Base-by-base conservation (phyloP, 2,329 filamentous ascomycete genomes). In the Alternaria postmessia region DNA sequence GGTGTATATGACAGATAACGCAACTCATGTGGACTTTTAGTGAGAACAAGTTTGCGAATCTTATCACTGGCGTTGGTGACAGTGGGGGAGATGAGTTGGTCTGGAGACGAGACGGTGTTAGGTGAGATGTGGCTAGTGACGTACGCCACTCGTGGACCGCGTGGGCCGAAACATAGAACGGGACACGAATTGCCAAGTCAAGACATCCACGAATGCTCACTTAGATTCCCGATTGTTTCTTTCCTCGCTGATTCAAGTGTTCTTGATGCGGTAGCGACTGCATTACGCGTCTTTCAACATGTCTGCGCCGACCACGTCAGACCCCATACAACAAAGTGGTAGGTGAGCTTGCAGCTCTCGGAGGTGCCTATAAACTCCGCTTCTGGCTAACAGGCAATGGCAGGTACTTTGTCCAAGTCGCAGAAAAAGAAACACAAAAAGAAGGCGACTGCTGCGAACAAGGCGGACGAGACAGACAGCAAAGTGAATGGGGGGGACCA, bases 351-450 rank as follows among this genome's bases (percentile, higher is more conserved):
- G 51, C 47, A 70, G 67, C 65, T 61, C 56, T 61, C 60, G 62
- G 63, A 60, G 56, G 57, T 61, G 54, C 41, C 51, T 26, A 30
- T 49, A 22, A 60, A 63, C 43, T 65, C 62, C 60, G 62, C 62
- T 49, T 38, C 28, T 7, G n/a, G 59, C 73, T 76, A 55, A 75
- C 67, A 18, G 16, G 36, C 6, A 48, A 42, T 20, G 24, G 3
- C 51, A 78, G 76, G 71, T 26, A 60, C 69, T 32, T 51, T 70
- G 4, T 73, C 75, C 14, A 79, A 79, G 57, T 77, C 73, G 36
- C 78, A 77, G 51, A 79, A 79, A 69, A 79, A 78, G 73, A 78
- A 75, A 71, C 79, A 75, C 48, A 78, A 78, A 71, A 79, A 77
- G 72, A 79, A 79, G 41, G 69, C 57, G 22, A 66, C 53, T 8